Base-by-base conservation (phyloP, 2,329 filamentous ascomycete species). In the Hypomyces rosellus region DNA sequence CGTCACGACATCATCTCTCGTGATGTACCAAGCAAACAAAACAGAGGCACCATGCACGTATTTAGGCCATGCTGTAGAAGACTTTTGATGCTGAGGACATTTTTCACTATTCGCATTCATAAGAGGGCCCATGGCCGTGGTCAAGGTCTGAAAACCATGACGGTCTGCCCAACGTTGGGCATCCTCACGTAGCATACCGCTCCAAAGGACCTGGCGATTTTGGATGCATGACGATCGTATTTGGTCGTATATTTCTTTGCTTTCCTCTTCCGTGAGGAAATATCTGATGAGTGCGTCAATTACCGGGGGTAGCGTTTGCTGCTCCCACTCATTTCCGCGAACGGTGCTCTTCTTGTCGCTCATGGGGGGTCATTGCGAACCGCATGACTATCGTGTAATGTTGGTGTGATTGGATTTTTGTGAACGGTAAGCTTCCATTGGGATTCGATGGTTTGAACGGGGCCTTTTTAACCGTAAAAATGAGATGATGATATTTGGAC, bases 11-110 rank as follows among this genome's bases (percentile, higher is more conserved):
- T 59, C 51, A 18, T 48, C 55, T n/a, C 36, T 34, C 1, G 50
- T 51, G 11, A 56, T 50, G 3, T 43, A 45, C 45, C 50, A 52
- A 13, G 58, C 46, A 45, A 60, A 61, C 4, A 61, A 15, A 1
- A 48, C 51, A 3, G 58, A 60, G 1, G 59, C 58, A 1, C 58
- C 58, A 37, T 55, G 48, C 7, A 61, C 55, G n/a, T 54, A 59
- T 18, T 39, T 36, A 13, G 38, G 45, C 48, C 51, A 46, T n/a
- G 15, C 6, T 7, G 48, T 42, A 0, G n/a, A 0, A 4, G 0
- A 1, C 16, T 50, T 51, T 14, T 11, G 30, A 5, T 9, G 39
- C 6, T 42, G 6, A 2, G 14, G 33, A 6, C 39, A 55, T 2
- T 33, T 41, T 3, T 30, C 36, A 12, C 50, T 37, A n/a, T 44